These are phyloP conservation scores for Triticum turgidum DNA, from an alignment of 176 grass and related monocot species.

Conservation along the genomic window DNA sequence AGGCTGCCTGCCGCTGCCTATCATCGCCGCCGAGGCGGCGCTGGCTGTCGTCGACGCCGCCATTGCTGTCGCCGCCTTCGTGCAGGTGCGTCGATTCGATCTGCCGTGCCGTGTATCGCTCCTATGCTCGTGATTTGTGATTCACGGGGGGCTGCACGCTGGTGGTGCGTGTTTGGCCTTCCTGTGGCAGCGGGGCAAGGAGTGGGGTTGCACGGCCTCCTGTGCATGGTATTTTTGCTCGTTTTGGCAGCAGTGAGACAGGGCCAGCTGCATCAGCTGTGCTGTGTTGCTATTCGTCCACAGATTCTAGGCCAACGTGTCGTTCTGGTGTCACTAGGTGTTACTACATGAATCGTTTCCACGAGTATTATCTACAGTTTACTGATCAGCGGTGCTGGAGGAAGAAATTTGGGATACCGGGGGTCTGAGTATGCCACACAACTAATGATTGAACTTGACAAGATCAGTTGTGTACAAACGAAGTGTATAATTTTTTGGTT, in stretches of 20 bases:
- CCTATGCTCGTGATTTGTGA: neutral
- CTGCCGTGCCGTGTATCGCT: neutral
- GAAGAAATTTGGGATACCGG: neutral
- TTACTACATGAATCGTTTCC: neutral
- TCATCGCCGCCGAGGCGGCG: constrained; percentile 43
- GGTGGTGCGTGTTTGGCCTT: too few relatives aligned
- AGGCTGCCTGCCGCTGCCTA: constrained; percentile 64
- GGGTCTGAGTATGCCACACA: neutral
- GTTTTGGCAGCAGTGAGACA: neutral
- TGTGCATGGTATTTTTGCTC: constrained; percentile 11
- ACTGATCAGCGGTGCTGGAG: neutral
- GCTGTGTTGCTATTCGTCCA: neutral
- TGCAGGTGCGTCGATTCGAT: constrained; percentile 77
- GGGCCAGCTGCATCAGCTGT: neutral
- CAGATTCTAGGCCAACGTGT: neutral
- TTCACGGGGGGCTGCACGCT: too few relatives aligned
- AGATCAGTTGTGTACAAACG: neutral
- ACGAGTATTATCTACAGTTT: neutral
- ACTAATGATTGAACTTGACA: neutral
- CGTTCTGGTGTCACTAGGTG: neutral
- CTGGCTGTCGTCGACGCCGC: constrained; percentile 61
- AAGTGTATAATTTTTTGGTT: neutral
- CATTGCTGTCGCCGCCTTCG: constrained; percentile 61
- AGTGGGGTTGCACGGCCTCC: neutral
- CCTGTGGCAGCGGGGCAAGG: too few relatives aligned